Evolutionary conservation across 306 rosid species (phyloP), one percentile per base, ranked within the genome.

Genomic region (Begonia masoniana): DNA sequence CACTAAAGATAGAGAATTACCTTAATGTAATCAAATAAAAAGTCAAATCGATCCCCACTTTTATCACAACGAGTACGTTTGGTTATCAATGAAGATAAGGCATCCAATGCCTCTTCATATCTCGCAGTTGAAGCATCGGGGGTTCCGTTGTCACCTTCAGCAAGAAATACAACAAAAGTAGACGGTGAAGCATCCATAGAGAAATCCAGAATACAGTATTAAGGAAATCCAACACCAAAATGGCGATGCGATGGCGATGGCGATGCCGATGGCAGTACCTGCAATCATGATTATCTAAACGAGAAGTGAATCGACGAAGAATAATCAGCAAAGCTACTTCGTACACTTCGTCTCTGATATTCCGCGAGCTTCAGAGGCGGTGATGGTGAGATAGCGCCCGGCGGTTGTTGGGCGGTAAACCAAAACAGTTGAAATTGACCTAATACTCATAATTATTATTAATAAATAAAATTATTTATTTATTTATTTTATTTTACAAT

Each of bases 91-190:
- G 97, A 89, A 24, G 91, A 89, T 60, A 89, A 63, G 7, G 85
- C 91, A 50, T 74, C 82, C 78, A 89, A 55, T 51, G 91, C 97
- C 66, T 85, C 87, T 64, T 85, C 82, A 59, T 80, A 89, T 2
- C 87, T 65, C 24, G 78, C 62, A 60, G 42, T 15, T n/a, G 39
- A 31, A 31, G 75, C 41, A 5, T 68, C 63, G 46, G 73, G 46
- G 26, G 78, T 57, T n/a, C 65, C 80, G 13, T 59, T 58, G 48
- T 68, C 80, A 15, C 69, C 83, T 75, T 59, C 39, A 31, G 39
- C 39, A 31, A 6, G 39, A 31, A 31, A 31, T 31, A 31, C 39
- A 31, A 65, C 51, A 67, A 45, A 31, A 31, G 39, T 5, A 31
- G 7, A 4, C 39, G 39, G 39, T 31, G 9, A 31, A 31, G 39